Evolutionary conservation across 23 red algal species (phyloP), one percentile per base, ranked within the genome.

Genomic region (Cyanidiococcus yangmingshanensis): DNA sequence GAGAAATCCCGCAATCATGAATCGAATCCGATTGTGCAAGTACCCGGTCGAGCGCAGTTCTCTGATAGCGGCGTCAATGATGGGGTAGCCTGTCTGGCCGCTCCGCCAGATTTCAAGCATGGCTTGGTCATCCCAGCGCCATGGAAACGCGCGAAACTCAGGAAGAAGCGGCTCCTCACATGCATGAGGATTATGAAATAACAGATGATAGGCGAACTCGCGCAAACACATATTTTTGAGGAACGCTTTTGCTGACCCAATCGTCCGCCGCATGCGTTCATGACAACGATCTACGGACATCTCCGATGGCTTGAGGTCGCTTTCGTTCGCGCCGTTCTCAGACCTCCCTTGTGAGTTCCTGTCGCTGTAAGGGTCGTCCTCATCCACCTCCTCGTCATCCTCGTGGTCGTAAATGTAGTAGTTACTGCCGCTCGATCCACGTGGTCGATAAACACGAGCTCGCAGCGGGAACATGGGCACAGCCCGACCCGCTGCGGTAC

Each of bases 11-110:
- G 87, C 93, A 2, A 84, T 68, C 25, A 97, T 84, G 54, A 89
- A 90, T 2, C 93, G 84, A 41, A 97, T 85, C 0, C 77, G 76
- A 75, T 97, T 97, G 76, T 97, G 93, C 39, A 97, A 50, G 84
- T 87, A 97, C 17, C 93, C 93, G 31, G 87, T 90, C 2, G 54
- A 39, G 0, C 77, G 38, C 27, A 97, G 68, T 80, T 97, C 86
- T 1, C 93, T 79, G 78, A 97, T 90, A 7, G 93, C 93, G 17
- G 93, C 93, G 54, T 97, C 93, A 26, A 97, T 83, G 63, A 97
- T 87, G 30, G 93, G 93, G 82, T 89, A 97, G 37, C 93, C 93
- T 1, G 93, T 97, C 1, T 75, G 86, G 29, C 93, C 93, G 32
- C 29, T 79, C 50, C 83, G 77, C 86, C 86, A 89, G 2, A 57